phyloP scores from a whole-genome alignment of 352 stramenopile genomes.

The Chrysophaeum taylorii region DNA sequence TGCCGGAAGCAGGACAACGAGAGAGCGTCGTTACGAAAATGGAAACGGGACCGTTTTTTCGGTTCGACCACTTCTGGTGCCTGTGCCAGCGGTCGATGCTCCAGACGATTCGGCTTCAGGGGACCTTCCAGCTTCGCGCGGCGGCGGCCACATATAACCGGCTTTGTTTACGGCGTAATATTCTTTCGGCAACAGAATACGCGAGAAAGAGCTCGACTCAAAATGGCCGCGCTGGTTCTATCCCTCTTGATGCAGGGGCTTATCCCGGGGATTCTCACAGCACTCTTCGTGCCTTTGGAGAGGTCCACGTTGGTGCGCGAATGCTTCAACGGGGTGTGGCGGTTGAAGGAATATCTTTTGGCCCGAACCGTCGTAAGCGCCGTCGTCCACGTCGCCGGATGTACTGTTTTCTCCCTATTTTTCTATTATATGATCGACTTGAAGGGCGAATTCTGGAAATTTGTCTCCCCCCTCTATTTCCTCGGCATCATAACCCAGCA shows the following conservation, averaged over 20 bases:
- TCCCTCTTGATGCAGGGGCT: background rate
- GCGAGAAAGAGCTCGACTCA: too few species aligned
- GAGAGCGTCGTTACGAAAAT: too few species aligned
- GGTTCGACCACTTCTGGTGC: too few species aligned
- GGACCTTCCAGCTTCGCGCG: background rate
- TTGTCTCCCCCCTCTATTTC: background rate
- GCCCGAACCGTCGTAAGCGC: background rate
- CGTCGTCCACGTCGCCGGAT: background rate
- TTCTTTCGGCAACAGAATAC: too few species aligned
- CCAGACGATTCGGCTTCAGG: background rate
- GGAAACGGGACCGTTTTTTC: too few species aligned
- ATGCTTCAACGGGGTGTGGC: background rate
- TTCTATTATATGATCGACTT: background rate
- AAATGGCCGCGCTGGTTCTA: too few species aligned
- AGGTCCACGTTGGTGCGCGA: background rate
- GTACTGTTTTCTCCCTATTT: too few species aligned
- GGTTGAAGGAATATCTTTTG: background rate
- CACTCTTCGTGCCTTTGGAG: background rate
- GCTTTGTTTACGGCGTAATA: too few species aligned
- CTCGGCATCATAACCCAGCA: background rate
- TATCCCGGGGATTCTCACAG: background rate
- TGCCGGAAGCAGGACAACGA: too few species aligned
- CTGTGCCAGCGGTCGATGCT: background rate
- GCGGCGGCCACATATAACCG: too few species aligned
- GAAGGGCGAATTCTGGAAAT: background rate